Percentiles rank a stretch among this genome's conserved stretches.
Evolutionary conservation across 1,284 basidiomycete genomes (phyloP).

Genomic region (Hortiboletus rubellus): DNA sequence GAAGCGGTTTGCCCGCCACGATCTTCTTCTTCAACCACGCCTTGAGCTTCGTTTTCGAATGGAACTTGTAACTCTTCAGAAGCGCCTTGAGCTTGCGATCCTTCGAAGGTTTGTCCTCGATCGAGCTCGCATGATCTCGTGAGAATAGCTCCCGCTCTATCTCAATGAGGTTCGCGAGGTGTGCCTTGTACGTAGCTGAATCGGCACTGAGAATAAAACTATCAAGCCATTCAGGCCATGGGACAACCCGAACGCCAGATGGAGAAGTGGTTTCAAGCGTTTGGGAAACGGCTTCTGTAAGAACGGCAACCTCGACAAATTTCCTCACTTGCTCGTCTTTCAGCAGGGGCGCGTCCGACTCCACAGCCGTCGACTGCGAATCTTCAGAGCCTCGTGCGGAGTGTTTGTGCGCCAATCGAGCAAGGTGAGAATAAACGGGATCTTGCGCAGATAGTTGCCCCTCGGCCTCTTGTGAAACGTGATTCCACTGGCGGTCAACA

Average conservation of each 20-base stretch:
- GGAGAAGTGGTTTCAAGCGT: conserved; percentile 25
- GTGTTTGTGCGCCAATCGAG: conserved; percentile 31
- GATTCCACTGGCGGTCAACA: conserved; percentile 40
- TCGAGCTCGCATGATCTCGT: conserved; percentile 23
- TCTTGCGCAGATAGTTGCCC: conserved; percentile 34
- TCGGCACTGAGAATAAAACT: conserved; percentile 35
- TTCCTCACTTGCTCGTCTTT: conserved; percentile 20
- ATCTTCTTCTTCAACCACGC: conserved; percentile 65
- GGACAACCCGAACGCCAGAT: conserved; percentile 31
- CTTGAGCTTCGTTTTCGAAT: conserved; percentile 47
- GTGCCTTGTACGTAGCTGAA: conserved; percentile 38
- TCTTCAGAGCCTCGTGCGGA: conserved; percentile 53
- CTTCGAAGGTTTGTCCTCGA: conserved; percentile 34
- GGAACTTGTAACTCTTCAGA: conserved; percentile 42
- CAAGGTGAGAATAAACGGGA: conserved; percentile 33
- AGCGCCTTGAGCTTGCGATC: conserved; percentile 39
- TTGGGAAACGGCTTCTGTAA: conserved; percentile 22
- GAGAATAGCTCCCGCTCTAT: conserved; percentile 40
- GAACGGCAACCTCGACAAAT: conserved; percentile 26
- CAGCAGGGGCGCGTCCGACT: conserved; percentile 16
- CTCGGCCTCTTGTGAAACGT: conserved; percentile 45
- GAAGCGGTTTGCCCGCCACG: conserved; percentile 37
- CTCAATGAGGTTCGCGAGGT: conserved; percentile 39
- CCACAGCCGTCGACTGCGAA: conserved; percentile 52
- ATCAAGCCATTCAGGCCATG: conserved; percentile 43